Percentiles rank a stretch among this genome's conserved stretches.
phyloP scores from a whole-genome alignment of 2,329 filamentous ascomycete genomes.

The Penicillium sp. region DNA sequence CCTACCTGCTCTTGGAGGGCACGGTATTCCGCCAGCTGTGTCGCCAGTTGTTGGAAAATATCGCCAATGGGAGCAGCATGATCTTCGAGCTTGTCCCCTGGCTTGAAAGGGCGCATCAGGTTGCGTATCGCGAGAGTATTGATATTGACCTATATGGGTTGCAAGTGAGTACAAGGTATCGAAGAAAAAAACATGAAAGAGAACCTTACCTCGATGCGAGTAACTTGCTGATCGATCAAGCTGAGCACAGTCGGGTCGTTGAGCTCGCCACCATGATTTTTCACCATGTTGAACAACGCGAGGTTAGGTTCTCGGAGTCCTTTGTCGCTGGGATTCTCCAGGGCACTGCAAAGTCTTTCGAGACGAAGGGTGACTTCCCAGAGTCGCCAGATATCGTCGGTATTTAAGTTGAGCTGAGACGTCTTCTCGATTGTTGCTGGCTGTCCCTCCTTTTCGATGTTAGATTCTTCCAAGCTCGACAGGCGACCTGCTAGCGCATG shows the following conservation, averaged over 20 bases:
- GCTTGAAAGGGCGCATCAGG: conserved; percentile 63
- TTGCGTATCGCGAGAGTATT: conserved; percentile 74
- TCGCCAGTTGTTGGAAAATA: conserved; percentile 45
- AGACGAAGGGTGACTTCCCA: conserved; percentile 85
- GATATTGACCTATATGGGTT: conserved; percentile 61
- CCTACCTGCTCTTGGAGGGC: conserved; percentile 37
- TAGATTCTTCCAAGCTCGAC: conserved; percentile 41
- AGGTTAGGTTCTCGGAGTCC: conserved; percentile 74
- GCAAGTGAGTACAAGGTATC: conserved; percentile 3
- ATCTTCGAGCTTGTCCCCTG: conserved; percentile 59
- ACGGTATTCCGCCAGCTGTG: conserved; percentile 38
- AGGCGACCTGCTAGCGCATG: conserved; percentile 73
- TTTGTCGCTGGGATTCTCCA: conserved; percentile 64
- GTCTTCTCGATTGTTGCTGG: conserved; percentile 53
- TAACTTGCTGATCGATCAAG: conserved; percentile 91
- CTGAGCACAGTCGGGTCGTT: conserved; percentile 82
- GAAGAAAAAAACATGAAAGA: background rate
- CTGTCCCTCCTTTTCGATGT: conserved; percentile 36
- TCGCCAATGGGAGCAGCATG: conserved; percentile 72
- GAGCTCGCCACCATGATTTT: conserved; percentile 69
- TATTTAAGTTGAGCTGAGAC: conserved; percentile 68
- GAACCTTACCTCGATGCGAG: conserved; percentile 77
- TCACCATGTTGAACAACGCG: conserved; percentile 70
- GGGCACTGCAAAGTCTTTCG: conserved; percentile 83
- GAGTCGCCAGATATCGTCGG: conserved; percentile 78